A percentile compares a stretch with the other conserved stretches of the same genome.
phyloP scores from a whole-genome alignment of 148 eudicot species.

The Chenopodium quinoa region DNA sequence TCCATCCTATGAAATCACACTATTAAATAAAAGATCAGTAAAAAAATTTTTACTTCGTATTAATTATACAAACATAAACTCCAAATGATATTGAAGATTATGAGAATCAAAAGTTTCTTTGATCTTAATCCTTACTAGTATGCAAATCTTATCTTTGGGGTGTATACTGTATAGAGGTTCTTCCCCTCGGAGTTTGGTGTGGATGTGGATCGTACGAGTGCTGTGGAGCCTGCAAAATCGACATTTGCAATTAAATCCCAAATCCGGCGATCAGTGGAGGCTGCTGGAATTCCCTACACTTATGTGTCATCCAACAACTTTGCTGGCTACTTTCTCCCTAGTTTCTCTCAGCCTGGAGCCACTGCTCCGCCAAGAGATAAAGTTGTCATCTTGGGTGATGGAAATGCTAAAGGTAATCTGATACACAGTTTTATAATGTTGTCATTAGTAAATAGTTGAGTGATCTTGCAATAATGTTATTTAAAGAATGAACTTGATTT shows the following conservation, averaged over 20 bases:
- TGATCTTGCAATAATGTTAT: neutral
- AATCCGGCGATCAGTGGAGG: slow-evolving; percentile 53
- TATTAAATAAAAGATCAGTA: no score
- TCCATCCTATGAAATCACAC: no score
- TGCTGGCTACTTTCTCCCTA: slow-evolving; percentile 46
- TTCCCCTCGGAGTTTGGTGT: slow-evolving; percentile 69
- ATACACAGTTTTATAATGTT: neutral
- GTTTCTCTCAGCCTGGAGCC: slow-evolving; percentile 49
- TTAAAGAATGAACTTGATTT: neutral
- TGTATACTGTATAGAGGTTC: slow-evolving; percentile 48
- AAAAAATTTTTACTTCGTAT: no score
- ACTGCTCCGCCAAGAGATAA: slow-evolving; percentile 63
- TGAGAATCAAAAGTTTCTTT: no score
- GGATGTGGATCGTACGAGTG: slow-evolving; percentile 56
- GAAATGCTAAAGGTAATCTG: slow-evolving; percentile 52
- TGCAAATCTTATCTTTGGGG: neutral
- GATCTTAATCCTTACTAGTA: neutral
- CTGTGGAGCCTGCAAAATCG: slow-evolving; percentile 57
- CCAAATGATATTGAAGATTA: no score
- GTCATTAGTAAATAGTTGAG: neutral
- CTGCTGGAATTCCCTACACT: slow-evolving; percentile 58
- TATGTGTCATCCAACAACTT: slow-evolving; percentile 49
- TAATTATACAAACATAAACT: no score
- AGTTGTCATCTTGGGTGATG: slow-evolving; percentile 61
- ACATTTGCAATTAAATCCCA: slow-evolving; percentile 33